Evolutionary conservation across 352 stramenopile species (phyloP), one percentile per base, ranked within the genome.

Genomic region (Globisporangium viniferum): DNA sequence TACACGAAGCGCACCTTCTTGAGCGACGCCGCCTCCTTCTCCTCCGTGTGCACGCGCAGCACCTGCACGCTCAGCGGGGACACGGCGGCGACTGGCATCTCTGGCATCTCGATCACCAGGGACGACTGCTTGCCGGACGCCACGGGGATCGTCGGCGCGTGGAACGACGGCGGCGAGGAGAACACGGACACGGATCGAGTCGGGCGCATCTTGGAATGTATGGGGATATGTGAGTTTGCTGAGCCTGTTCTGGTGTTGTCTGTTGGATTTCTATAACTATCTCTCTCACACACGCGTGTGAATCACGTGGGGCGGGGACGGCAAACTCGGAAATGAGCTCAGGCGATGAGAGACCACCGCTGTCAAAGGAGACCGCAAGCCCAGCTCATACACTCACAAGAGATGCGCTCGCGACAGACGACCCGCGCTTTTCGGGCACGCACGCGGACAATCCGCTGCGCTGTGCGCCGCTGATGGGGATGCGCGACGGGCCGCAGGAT

Each of bases 1-100:
- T 90, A 91, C 70, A 91, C 81, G 49, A 91, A 91, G 54, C 79
- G 81, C 44, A 70, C 80, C 73, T 85, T 91, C 70, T 86, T 87
- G 66, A 89, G 70, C 35, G 78, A 75, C 39, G 60, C 29, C 20
- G 61, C 55, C 35, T 81, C 65, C 63, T 91, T 91, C 71, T 79
- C 74, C 66, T 89, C 81, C 5, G 78, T 66, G 44, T 73, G 81
- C 51, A 88, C 89, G 54, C 81, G 73, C 56, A 91, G 56, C 20
- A 91, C 80, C 35, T 87, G 83, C 54, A 88, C 83, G 0, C 81
- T 71, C 10, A 90, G 69, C 44, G 80, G 73, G 20, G 74, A 58
- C 20, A 20, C 31, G 24, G 31, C 0, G 14, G 44, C 55, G 22
- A n/a, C 8, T 20, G 59, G 3, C 33, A 27, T 31, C 15, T 15